phyloP scores from a whole-genome alignment of 225 moss, liverwort and hornwort species.

The Physcomitrellopsis africana region DNA sequence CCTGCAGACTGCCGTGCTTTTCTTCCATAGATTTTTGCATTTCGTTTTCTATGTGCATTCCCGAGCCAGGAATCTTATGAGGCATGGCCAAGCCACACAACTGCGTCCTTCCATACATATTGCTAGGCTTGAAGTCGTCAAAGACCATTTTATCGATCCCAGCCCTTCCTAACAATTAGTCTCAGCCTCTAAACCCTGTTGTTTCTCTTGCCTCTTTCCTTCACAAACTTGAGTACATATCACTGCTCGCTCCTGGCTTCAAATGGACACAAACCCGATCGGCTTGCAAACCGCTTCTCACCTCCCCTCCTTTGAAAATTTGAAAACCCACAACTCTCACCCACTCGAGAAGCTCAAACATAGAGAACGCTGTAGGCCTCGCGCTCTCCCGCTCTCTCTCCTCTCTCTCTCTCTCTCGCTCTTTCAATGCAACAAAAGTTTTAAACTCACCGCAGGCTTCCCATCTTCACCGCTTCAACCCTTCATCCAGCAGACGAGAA shows the following conservation, averaged over 20 bases:
- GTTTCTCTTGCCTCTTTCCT: conserved; percentile 25
- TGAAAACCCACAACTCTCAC: neutral
- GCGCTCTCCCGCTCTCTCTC: conserved; percentile 16
- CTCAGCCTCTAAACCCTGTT: conserved; percentile 24
- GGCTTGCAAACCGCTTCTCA: conserved; percentile 7
- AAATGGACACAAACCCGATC: neutral
- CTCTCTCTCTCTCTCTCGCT: conserved; percentile 3
- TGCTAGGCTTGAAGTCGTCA: conserved; percentile 59
- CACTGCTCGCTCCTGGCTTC: conserved; percentile 6
- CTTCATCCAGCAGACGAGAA: neutral
- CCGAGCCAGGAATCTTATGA: conserved; percentile 51
- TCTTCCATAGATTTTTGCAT: conserved; percentile 61
- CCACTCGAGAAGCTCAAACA: neutral
- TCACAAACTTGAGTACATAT: conserved; percentile 5
- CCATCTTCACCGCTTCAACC: neutral
- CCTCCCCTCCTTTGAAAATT: neutral
- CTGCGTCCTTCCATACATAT: conserved; percentile 55
- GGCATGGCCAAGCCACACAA: conserved; percentile 57
- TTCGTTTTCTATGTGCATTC: conserved; percentile 53
- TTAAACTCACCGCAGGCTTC: conserved; percentile 6
- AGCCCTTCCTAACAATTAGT: conserved; percentile 18
- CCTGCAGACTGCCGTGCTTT: conserved; percentile 49
- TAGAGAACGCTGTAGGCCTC: neutral
- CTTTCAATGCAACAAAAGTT: conserved; percentile 17
- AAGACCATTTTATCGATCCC: conserved; percentile 47